These are phyloP conservation scores for Pecoramyces ruminantium DNA, from an alignment of 192 early-diverging fungal species.

Conservation along the genomic window DNA sequence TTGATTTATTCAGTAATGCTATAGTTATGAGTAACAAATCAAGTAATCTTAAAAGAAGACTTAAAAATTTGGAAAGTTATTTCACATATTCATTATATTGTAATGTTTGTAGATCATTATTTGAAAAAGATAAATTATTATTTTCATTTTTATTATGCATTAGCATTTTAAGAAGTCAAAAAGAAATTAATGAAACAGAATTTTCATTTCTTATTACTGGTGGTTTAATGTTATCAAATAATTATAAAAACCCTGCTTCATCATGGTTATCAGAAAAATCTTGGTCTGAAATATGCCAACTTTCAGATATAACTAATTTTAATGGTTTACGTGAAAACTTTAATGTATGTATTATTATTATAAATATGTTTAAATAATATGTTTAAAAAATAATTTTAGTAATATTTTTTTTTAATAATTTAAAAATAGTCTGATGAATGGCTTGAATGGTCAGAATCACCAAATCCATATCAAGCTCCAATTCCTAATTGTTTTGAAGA, in stretches of 20 bases:
- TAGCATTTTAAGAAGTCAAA: constrained; percentile 21
- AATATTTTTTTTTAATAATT: no score
- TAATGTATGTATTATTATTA: constrained; percentile 3
- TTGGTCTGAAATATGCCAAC: constrained; percentile 28
- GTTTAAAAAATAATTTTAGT: no score
- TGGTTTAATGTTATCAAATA: constrained; percentile 17
- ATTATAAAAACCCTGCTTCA: constrained; percentile 6
- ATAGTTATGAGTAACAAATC: constrained; percentile 37
- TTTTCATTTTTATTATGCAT: constrained; percentile 35
- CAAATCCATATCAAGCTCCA: constrained; percentile 14
- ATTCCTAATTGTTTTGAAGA: constrained; percentile 23
- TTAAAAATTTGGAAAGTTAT: constrained; percentile 24
- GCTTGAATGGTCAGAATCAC: constrained; percentile 18
- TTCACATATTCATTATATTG: constrained; percentile 36
- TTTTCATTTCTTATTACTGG: constrained; percentile 36
- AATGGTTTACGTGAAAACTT: constrained; percentile 29
- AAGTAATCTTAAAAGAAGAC: constrained; percentile 20
- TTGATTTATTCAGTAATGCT: constrained; percentile 36
- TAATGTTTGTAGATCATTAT: constrained; percentile 40
- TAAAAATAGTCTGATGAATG: constrained; percentile 23
- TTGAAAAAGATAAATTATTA: constrained; percentile 48
- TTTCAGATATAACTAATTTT: constrained; percentile 30
- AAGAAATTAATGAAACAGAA: constrained; percentile 31
- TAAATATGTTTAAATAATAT: no score
- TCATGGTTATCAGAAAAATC: constrained; percentile 35